These are phyloP conservation scores for Canavalia gladiata DNA, from an alignment of 306 rosid species.

Conservation along the genomic window DNA sequence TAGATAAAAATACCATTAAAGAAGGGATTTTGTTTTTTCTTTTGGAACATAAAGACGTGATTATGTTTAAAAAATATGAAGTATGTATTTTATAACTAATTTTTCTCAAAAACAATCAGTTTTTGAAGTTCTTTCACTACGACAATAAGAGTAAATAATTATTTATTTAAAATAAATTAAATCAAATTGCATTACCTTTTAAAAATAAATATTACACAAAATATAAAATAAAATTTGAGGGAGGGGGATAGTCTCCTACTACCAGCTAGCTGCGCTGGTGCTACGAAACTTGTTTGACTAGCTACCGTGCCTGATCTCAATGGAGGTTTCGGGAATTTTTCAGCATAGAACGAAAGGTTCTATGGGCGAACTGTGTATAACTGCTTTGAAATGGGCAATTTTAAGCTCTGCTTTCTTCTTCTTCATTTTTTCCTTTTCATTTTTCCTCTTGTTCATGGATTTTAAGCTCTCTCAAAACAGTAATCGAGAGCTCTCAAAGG, in stretches of 20 bases:
- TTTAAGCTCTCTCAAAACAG: slow-evolving; percentile 4
- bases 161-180: not conserved
- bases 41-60: not conserved
- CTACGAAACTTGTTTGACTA: slow-evolving; percentile 11
- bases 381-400: slow-evolving; percentile 35
- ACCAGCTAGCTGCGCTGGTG: not conserved
- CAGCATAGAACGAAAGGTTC: slow-evolving; percentile 6
- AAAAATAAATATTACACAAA: no score
- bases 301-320: slow-evolving; percentile 31
- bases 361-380: not conserved
- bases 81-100: not conserved
- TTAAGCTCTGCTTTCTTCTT: not conserved
- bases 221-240: not conserved
- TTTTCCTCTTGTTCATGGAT: not conserved
- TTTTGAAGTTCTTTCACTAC: not conserved
- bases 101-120: not conserved
- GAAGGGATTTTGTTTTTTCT: not conserved
- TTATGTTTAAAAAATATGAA: not conserved
- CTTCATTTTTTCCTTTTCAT: no score
- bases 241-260: not conserved
- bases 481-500: slow-evolving; percentile 15
- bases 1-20: not conserved
- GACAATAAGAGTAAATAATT: no score
- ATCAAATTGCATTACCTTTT: no score
- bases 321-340: not conserved